Conservation (phyloP, 257 asterid genomes). For the Jacaranda mimosifolia region DNA sequence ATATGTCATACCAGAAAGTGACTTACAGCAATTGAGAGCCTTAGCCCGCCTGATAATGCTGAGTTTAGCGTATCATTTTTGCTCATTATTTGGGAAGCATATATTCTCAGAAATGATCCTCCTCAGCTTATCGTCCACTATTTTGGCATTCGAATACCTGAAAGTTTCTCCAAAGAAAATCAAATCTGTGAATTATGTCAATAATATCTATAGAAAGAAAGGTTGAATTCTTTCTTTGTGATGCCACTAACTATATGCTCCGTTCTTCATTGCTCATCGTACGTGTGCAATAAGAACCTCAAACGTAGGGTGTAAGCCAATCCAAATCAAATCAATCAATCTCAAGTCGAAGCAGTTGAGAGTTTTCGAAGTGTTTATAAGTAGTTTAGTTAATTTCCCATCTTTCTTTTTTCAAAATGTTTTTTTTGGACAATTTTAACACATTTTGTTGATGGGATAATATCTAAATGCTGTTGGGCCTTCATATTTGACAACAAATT, state of each 20-base stretch:
- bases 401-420: no score
- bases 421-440: no score
- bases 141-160: neutral
- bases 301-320: neutral
- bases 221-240: neutral
- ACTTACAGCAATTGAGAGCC: neutral
- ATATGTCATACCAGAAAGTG: neutral
- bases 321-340: neutral
- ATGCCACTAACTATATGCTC: no score
- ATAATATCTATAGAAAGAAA: neutral
- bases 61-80: slow-evolving; percentile 4
- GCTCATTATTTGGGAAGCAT: slow-evolving; percentile 35
- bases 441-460: no score
- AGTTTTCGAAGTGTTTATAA: no score
- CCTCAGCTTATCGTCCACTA: neutral
- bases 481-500: no score
- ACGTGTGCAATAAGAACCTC: no score
- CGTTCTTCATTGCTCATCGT: no score
- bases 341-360: no score
- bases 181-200: neutral
- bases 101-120: slow-evolving; percentile 25
- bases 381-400: no score
- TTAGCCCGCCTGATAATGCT: neutral
- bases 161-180: neutral
- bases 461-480: no score